Base-by-base conservation (phyloP, 202 grass and related monocot genomes). In the Schoenoplectus triqueter region DNA sequence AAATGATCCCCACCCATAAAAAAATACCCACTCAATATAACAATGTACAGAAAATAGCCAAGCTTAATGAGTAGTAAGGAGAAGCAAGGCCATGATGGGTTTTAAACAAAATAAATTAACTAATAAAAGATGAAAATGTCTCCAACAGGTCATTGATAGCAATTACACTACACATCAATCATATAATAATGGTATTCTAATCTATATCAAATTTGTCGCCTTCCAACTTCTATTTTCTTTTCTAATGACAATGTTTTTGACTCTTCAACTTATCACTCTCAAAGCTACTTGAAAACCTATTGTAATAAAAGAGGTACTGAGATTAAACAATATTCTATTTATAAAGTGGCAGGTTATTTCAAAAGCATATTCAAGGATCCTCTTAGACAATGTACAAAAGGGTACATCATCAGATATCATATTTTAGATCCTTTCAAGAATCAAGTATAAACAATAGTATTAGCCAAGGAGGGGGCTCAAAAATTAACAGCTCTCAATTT, bases 331-430 rank as follows among this genome's bases (percentile, higher is more conserved):
- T 47, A 42, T 71, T 71, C 1, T 71, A 15, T 48, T 71, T 71
- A 6, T 9, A 73, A 73, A 49, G 44, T 49, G 45, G 45, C 18
- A 72, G 42, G 4, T n/a, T 70, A 70, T 70, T 70, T 9, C 66
- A 69, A n/a, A 45, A 69, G 0, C 14, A 6, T 71, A 71, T 8
- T 1, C 14, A 41, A 48, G 41, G 68, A 47, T 17, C 11, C 48
- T 72, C 61, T 61, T 19, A 80, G 61, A 78, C 31, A 86, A 80
- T 52, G 44, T 41, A 59, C 21, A 61, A 22, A 87, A 85, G 59
- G 17, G 51, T 77, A 47, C 13, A 31, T 47, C 8, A 47, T 72
- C 47, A 71, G 46, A 83, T 50, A 51, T 20, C 41, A 65, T 21
- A 81, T 63, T 48, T 69, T 69, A 52, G 14, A 41, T 40, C 63